Conservation (phyloP, 768 basidiomycete genomes). For the Suillus subluteus region DNA sequence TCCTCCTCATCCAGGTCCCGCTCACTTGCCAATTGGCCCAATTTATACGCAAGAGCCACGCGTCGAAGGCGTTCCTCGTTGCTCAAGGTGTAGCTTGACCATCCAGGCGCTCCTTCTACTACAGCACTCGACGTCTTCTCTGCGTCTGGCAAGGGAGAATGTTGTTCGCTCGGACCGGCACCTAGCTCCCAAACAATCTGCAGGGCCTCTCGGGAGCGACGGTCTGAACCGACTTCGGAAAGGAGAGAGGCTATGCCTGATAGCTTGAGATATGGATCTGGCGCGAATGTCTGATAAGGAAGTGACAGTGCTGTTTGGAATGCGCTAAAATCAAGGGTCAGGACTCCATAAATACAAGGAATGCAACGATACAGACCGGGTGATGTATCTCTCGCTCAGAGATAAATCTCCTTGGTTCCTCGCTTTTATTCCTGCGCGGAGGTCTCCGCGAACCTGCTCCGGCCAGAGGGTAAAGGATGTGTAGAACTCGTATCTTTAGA, state of each 20-base stretch:
- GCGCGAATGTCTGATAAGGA: constrained; percentile 36
- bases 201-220: constrained; percentile 31
- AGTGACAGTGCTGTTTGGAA: constrained; percentile 56
- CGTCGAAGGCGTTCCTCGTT: constrained; percentile 45
- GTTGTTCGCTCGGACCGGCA: constrained; percentile 6
- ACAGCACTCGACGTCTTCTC: not conserved
- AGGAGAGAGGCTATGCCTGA: constrained; percentile 69
- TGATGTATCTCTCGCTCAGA: constrained; percentile 54
- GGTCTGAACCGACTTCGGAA: constrained; percentile 48
- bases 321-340: constrained; percentile 44
- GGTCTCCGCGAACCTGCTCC: constrained; percentile 58
- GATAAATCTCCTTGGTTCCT: constrained; percentile 58
- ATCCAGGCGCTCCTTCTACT: constrained; percentile 13
- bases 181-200: constrained; percentile 27
- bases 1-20: constrained; percentile 44
- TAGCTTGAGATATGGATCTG: constrained; percentile 63
- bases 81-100: constrained; percentile 32
- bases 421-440: constrained; percentile 67
- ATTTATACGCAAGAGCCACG: constrained; percentile 48
- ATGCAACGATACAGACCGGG: constrained; percentile 45
- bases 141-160: constrained; percentile 11
- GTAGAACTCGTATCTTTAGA: constrained; percentile 57
- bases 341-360: not conserved
- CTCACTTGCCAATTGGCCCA: constrained; percentile 44
- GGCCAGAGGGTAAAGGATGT: constrained; percentile 69